phyloP scores from a whole-genome alignment of 768 basidiomycete genomes.

The Rubroboletus pulcherrimus region DNA sequence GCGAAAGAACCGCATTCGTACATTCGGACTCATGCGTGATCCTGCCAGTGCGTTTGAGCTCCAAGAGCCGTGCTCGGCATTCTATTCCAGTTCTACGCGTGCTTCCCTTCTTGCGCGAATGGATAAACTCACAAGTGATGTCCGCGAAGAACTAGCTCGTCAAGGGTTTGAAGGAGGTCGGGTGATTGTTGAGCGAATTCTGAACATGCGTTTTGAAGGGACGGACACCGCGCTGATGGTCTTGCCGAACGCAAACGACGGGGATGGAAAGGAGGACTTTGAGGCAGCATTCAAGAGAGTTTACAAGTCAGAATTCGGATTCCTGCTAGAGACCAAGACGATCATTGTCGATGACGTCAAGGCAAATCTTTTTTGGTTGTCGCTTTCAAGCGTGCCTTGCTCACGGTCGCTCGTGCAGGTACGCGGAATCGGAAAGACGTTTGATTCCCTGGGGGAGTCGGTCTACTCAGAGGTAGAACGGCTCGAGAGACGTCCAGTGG shows the following conservation, averaged over 20 bases:
- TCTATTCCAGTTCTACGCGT: slow-evolving; percentile 61
- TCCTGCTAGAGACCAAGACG: slow-evolving; percentile 78
- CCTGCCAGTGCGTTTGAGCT: slow-evolving; percentile 69
- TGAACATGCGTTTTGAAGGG: slow-evolving; percentile 92
- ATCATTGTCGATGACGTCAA: slow-evolving; percentile 92
- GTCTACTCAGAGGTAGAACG: slow-evolving; percentile 70
- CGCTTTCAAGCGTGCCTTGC: background rate
- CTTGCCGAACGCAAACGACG: slow-evolving; percentile 46
- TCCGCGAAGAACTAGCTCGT: slow-evolving; percentile 58
- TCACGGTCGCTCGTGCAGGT: slow-evolving; percentile 42
- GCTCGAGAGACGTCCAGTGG: slow-evolving; percentile 41
- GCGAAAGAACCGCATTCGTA: background rate
- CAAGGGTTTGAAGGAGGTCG: slow-evolving; percentile 79
- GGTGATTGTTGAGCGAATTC: slow-evolving; percentile 75
- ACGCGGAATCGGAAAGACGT: slow-evolving; percentile 88
- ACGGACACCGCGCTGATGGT: slow-evolving; percentile 94
- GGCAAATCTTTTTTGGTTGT: slow-evolving; percentile 34
- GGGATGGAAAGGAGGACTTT: slow-evolving; percentile 66
- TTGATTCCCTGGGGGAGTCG: slow-evolving; percentile 73
- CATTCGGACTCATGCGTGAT: background rate
- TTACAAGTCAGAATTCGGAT: slow-evolving; percentile 89
- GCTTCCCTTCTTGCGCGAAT: slow-evolving; percentile 57
- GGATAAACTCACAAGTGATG: slow-evolving; percentile 61
- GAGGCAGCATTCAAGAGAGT: slow-evolving; percentile 73
- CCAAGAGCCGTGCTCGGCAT: slow-evolving; percentile 85